These are phyloP conservation scores for Fonsecaea erecta DNA, from an alignment of 2,329 filamentous ascomycete genomes.

Conservation along the genomic window DNA sequence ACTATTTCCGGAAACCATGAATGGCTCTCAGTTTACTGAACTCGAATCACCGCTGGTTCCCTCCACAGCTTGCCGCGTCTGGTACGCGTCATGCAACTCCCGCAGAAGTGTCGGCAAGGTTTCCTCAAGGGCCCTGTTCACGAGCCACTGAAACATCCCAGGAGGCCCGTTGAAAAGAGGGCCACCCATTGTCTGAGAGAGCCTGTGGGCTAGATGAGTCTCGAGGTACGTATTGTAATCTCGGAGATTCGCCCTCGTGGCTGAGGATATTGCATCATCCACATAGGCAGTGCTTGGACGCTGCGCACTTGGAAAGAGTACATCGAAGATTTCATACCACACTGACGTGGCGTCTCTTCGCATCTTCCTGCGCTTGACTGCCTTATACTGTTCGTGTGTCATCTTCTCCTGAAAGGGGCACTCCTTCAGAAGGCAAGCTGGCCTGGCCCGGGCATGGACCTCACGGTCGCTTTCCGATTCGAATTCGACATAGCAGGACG, in stretches of 20 bases:
- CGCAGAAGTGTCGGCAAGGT: conserved; percentile 3
- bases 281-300: conserved; percentile 22
- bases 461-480: not conserved
- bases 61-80: not conserved
- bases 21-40: not conserved
- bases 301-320: conserved; percentile 25
- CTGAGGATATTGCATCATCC: not conserved
- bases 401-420: conserved; percentile 27
- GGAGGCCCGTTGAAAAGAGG: conserved; percentile 4
- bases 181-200: conserved; percentile 7
- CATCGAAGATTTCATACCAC: conserved; percentile 29
- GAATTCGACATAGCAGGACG: conserved; percentile 17
- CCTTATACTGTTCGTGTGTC: conserved; percentile 20
- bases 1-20: conserved; percentile 57
- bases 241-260: not conserved
- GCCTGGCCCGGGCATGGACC: conserved; percentile 5
- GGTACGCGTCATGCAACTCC: conserved; percentile 5
- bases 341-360: conserved; percentile 7
- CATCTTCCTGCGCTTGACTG: conserved; percentile 21
- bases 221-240: conserved; percentile 15
- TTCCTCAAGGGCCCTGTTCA: conserved; percentile 13
- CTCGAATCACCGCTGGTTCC: not conserved
- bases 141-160: conserved; percentile 8
- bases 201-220: conserved; percentile 5
- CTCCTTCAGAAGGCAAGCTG: not conserved